Evolutionary conservation across 192 early-diverging fungal species (phyloP).

Genomic region (Entomortierella parvispora): DNA sequence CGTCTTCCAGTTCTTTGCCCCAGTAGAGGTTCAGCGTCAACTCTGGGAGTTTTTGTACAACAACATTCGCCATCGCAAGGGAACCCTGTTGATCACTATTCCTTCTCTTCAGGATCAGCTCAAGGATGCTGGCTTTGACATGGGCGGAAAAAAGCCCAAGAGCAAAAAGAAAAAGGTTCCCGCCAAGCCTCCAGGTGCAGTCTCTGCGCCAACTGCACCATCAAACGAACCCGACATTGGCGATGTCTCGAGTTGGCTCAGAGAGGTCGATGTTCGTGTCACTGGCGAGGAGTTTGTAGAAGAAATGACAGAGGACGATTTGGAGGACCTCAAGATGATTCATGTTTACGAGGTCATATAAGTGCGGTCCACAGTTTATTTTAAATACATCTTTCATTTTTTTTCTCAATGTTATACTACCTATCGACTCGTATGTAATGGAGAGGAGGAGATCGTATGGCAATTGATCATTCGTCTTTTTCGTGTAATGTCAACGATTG

Average conservation of each 20-base stretch:
- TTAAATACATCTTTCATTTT: neutral
- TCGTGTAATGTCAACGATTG: neutral
- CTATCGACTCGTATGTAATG: too few species aligned
- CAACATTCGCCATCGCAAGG: conserved; percentile 53
- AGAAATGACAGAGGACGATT: conserved; percentile 62
- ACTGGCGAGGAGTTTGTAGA: conserved; percentile 59
- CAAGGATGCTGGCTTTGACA: conserved; percentile 54
- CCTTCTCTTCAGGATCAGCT: conserved; percentile 68
- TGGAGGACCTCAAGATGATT: conserved; percentile 61
- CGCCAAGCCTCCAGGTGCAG: conserved; percentile 44
- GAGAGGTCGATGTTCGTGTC: conserved; percentile 60
- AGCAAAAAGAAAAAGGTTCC: conserved; percentile 54
- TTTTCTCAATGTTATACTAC: too few species aligned
- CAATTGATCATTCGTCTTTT: neutral
- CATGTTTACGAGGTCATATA: conserved; percentile 67
- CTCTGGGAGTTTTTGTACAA: conserved; percentile 63
- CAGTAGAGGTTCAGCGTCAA: conserved; percentile 52
- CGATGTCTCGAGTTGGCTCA: conserved; percentile 55
- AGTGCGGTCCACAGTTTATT: neutral
- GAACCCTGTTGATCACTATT: conserved; percentile 57
- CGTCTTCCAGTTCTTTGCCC: conserved; percentile 69
- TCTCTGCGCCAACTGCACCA: conserved; percentile 1
- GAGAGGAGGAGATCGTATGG: neutral
- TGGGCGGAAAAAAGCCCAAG: conserved; percentile 31
- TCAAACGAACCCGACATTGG: conserved; percentile 2